Base-by-base conservation (phyloP, 2,329 filamentous ascomycete species). In the Neopestalotiopsis sp. region DNA sequence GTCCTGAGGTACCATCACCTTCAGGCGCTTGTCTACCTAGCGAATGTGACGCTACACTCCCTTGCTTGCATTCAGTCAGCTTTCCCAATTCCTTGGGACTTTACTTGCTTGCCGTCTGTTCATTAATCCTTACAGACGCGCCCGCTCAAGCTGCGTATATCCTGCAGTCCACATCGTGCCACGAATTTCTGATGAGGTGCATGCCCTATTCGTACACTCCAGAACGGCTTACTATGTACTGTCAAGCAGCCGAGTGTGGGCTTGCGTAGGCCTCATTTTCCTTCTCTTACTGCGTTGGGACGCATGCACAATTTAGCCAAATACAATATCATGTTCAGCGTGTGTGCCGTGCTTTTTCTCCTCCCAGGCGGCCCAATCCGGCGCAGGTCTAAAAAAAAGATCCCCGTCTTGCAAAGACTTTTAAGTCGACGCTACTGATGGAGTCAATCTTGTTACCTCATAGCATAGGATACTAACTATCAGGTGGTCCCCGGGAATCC, bases 221-320 rank as follows among this genome's bases (percentile, higher is more conserved):
- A 62, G 32, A 62, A 17, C 34, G 30, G 59, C 30, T 34, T 62
- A 7, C n/a, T 34, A 17, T 40, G 17, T 62, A 7, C n/a, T 34
- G 32, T 40, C 34, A 34, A 62, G 30, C 40, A 20, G 32, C 30
- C 59, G 59, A 59, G 32, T 62, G 34, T 62, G 30, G 59, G 34
- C 34, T 62, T 62, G 59, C 59, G 59, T 62, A 62, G 30, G 59
- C 59, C 59, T 62, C 59, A 62, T 38, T 62, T 62, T 62, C 59
- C 59, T 40, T 30, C 34, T 62, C 17, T 62, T 30, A 59, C 24
- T 34, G 7, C 20, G 32, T 20, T 34, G 59, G 34, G 57, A 30
- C 24, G 13, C 57, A 24, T 30, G 57, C 57, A 59, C 24, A 59
- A 59, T 52, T 52, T 24, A 52, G 45, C 45, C 45, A 52, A 10